These are phyloP conservation scores for Boechera divaricarpa DNA, from an alignment of 345 rosid species.

Conservation along the genomic window DNA sequence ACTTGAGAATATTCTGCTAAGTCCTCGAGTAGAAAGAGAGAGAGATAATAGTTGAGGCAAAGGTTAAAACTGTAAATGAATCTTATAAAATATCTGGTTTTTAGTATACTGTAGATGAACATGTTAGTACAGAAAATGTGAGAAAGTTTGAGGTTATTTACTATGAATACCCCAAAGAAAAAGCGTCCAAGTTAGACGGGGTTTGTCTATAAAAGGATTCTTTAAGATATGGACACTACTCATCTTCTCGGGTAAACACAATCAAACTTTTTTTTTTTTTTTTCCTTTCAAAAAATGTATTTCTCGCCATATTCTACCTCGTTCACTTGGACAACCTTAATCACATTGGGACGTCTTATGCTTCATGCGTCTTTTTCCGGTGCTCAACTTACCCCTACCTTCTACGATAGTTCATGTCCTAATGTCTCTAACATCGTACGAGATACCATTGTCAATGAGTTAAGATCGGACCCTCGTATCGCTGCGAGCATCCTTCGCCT, in stretches of 20 bases:
- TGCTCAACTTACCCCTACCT: slow-evolving; percentile 54
- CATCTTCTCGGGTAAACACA: slow-evolving; percentile 21
- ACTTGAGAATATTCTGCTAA: not conserved
- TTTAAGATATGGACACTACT: slow-evolving; percentile 13
- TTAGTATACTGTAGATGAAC: not conserved
- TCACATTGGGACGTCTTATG: slow-evolving; percentile 38
- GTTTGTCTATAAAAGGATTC: slow-evolving; percentile 36
- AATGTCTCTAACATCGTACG: slow-evolving; percentile 54
- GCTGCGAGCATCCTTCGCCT: slow-evolving; percentile 66
- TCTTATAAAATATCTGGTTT: not conserved
- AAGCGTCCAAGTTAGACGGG: slow-evolving; percentile 35
- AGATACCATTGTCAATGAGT: slow-evolving; percentile 54
- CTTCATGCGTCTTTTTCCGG: slow-evolving; percentile 22
- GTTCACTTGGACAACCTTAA: slow-evolving; percentile 35
- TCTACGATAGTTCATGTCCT: slow-evolving; percentile 62
- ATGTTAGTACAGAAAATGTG: not conserved
- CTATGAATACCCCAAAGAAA: not conserved
- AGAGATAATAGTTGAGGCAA: not conserved
- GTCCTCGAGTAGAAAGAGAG: not conserved
- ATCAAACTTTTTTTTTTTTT: not conserved
- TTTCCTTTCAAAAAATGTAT: slow-evolving; percentile 20
- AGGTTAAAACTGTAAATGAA: not conserved
- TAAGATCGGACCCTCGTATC: slow-evolving; percentile 52
- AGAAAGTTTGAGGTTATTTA: not conserved
- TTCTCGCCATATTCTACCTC: slow-evolving; percentile 2